A percentile compares a stretch with the other conserved stretches of the same genome.
phyloP scores from a whole-genome alignment of 345 rosid species.

The Lepidium didymum region DNA sequence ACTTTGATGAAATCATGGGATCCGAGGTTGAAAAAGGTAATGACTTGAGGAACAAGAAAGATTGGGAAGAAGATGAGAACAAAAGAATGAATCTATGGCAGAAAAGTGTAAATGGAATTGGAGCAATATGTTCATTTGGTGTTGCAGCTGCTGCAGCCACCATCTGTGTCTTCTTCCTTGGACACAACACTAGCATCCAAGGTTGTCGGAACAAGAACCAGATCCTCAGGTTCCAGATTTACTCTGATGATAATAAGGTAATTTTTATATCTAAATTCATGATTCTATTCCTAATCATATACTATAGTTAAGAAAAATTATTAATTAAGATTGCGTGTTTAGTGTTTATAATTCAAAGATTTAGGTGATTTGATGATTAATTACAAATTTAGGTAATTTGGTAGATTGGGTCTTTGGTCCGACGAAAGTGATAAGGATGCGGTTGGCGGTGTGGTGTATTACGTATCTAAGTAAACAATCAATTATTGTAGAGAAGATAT shows the following conservation, averaged over 20 bases:
- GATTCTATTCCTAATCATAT: not conserved
- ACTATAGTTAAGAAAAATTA: not conserved
- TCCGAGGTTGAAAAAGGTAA: not conserved
- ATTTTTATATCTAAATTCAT: not conserved
- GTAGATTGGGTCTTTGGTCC: not conserved
- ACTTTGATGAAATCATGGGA: not conserved
- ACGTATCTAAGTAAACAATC: conserved; percentile 21
- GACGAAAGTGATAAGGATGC: conserved; percentile 30
- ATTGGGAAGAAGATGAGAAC: conserved; percentile 37
- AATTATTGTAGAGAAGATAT: conserved; percentile 9
- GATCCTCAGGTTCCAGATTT: conserved; percentile 54
- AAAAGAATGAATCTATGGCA: conserved; percentile 59
- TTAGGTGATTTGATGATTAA: not conserved
- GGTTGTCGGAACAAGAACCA: conserved; percentile 33
- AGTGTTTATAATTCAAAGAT: not conserved
- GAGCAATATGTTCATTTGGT: conserved; percentile 92
- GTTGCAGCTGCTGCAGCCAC: conserved; percentile 81
- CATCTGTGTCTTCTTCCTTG: conserved; percentile 59
- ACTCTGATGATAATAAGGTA: conserved; percentile 79
- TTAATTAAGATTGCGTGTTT: not conserved
- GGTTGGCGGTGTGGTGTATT: conserved; percentile 22
- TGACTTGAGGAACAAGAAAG: conserved; percentile 15
- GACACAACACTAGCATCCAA: conserved; percentile 45
- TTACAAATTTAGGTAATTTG: not conserved
- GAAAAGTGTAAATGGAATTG: conserved; percentile 78